Base-by-base conservation (phyloP, 169 alveolate genomes). In the Plasmodium gonderi region DNA sequence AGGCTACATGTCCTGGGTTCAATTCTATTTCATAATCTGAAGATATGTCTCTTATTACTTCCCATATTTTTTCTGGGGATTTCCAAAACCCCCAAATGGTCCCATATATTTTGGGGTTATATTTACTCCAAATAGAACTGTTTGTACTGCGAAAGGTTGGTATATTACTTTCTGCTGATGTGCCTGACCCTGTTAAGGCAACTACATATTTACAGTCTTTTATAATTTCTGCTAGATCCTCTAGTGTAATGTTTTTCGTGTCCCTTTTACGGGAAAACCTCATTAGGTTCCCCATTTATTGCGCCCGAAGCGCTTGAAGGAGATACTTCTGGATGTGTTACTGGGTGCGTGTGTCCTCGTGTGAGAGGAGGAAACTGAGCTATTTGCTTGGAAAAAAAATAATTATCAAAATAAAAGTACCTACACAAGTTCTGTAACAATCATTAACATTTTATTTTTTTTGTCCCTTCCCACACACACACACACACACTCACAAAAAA, bases 31-130 rank as follows among this genome's bases (percentile, higher is more conserved):
- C 92, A 49, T 82, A 82, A 69, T 82, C 83, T 6, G 92, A 82
- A 11, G 92, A 82, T 33, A 82, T 82, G 40, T 82, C 92, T 31
- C 82, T 47, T 47, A 82, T 82, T 47, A 82, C 92, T 69, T 82
- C 92, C 92, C 92, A 82, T 20, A 82, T 82, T 33, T 82, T 82
- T 31, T 82, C 92, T 45, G 92, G 92, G 9, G 75, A 69, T 20
- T 82, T 82, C 92, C 92, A 82, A 51, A 82, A 82, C 0, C 92
- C 92, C 92, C 92, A 82, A 17, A 82, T 82, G 23, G 92, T 82
- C 7, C 92, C 92, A 82, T 82, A 82, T 68, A 82, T 82, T 47
- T 69, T 82, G 0, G 92, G 92, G 26, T 82, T 80, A 45, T 82
- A 82, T 51, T 82, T 82, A 31, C 77, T 82, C 92, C 92, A 82